Conservation (phyloP, 2,329 filamentous ascomycete species). For the Calonectria honghensis region DNA sequence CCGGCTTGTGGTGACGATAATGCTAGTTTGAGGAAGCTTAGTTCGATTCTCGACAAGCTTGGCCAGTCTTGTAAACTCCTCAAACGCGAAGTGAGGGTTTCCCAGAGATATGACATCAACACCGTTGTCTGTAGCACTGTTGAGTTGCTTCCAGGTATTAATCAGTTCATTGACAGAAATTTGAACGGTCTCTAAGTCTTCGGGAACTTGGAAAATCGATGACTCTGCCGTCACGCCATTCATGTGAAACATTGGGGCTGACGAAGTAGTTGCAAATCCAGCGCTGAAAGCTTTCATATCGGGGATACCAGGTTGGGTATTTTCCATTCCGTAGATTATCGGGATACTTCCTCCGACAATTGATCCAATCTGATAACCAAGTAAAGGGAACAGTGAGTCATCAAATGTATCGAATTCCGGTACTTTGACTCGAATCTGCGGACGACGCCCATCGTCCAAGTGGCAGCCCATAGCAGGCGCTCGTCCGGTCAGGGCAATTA, state of each 20-base stretch:
- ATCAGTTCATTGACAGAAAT: not conserved
- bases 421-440: not conserved
- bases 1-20: slow-evolving; percentile 48
- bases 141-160: slow-evolving; percentile 41
- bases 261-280: slow-evolving; percentile 5
- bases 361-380: not conserved
- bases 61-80: slow-evolving; percentile 59
- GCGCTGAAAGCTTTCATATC: slow-evolving; percentile 17
- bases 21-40: slow-evolving; percentile 45
- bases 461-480: slow-evolving; percentile 16
- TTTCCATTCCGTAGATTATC: slow-evolving; percentile 4
- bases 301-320: not conserved
- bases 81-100: slow-evolving; percentile 66
- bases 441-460: not conserved
- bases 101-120: slow-evolving; percentile 65
- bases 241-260: slow-evolving; percentile 16
- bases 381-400: slow-evolving; percentile 2
- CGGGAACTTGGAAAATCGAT: not conserved
- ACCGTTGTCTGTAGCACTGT: slow-evolving; percentile 35
- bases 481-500: slow-evolving; percentile 5
- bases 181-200: not conserved
- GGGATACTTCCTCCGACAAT: slow-evolving; percentile 16
- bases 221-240: not conserved
- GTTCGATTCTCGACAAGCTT: slow-evolving; percentile 54
- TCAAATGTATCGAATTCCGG: not conserved